A percentile compares a stretch with the other conserved stretches of the same genome.
Evolutionary conservation across 2,329 filamentous ascomycete species (phyloP).

Genomic region (Phialemonium atrogriseum): DNA sequence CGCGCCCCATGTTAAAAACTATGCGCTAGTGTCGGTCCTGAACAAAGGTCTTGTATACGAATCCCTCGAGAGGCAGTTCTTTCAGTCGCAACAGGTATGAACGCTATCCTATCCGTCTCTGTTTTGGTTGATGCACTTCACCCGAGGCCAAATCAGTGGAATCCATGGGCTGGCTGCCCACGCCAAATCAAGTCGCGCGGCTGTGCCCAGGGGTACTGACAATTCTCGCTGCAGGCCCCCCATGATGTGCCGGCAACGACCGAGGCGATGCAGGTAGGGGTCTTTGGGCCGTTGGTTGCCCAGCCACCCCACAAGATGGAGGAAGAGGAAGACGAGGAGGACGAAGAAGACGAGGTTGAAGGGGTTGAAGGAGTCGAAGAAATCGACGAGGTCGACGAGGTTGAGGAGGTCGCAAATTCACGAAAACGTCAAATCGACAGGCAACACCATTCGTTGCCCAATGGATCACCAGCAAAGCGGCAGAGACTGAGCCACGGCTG

Average conservation of each 20-base stretch:
- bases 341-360: constrained; percentile 25
- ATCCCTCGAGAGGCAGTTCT: constrained; percentile 46
- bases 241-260: constrained; percentile 37
- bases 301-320: constrained; percentile 30
- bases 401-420: constrained; percentile 33
- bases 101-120: constrained; percentile 1
- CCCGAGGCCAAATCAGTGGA: constrained; percentile 8
- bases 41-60: constrained; percentile 57
- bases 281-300: constrained; percentile 48
- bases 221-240: constrained; percentile 36
- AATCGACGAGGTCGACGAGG: constrained; percentile 23
- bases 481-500: constrained; percentile 54
- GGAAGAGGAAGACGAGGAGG: constrained; percentile 23
- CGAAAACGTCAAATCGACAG: constrained; percentile 43
- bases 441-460: constrained; percentile 35
- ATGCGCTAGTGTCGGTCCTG: constrained; percentile 54
- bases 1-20: constrained; percentile 55
- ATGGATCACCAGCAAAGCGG: constrained; percentile 51
- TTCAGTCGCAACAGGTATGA: constrained; percentile 32
- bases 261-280: constrained; percentile 39
- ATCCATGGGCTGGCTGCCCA: constrained; percentile 8
- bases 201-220: constrained; percentile 25
- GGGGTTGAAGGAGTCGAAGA: constrained; percentile 23
- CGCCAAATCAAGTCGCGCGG: no score
- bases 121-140: not conserved